These are phyloP conservation scores for Hapsidospora chrysogenum DNA, from an alignment of 495 filamentous ascomycete species.

Conservation along the genomic window DNA sequence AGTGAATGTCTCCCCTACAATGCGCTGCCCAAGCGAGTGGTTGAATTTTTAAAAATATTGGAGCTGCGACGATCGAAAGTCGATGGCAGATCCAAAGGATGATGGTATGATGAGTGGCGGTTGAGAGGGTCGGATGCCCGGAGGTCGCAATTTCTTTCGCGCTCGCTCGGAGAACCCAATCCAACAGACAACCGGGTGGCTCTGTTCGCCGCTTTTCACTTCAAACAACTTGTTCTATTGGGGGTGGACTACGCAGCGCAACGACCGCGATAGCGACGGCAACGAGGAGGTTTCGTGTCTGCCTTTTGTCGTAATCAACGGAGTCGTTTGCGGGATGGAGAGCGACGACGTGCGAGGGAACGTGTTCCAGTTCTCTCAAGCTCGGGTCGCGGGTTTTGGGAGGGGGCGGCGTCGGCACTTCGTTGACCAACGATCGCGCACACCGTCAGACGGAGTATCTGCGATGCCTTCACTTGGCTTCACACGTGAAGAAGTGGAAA, in stretches of 20 bases:
- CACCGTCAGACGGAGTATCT: conserved; percentile 1
- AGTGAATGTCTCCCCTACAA: conserved; percentile 91
- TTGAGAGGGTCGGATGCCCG: not conserved
- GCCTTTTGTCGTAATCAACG: conserved; percentile 15
- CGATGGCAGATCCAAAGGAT: too few species aligned
- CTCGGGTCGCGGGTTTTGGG: not conserved
- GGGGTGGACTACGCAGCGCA: conserved; percentile 2
- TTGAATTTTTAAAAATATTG: conserved; percentile 5
- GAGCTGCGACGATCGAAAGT: conserved; percentile 7
- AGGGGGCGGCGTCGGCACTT: conserved; percentile 1
- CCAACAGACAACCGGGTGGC: too few species aligned
- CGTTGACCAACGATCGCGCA: not conserved
- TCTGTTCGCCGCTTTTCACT: conserved; percentile 1
- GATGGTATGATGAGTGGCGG: too few species aligned
- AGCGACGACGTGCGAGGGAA: conserved; percentile 3
- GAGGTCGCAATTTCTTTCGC: not conserved
- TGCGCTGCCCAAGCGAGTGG: conserved; percentile 19
- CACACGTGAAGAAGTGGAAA: too few species aligned
- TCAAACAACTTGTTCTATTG: conserved; percentile 1
- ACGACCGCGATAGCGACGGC: conserved; percentile 1
- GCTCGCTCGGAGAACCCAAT: too few species aligned
- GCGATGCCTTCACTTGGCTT: too few species aligned
- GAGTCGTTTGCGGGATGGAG: conserved; percentile 6
- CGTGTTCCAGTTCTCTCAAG: conserved; percentile 4
- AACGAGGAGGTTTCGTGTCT: conserved; percentile 2